Conservation (phyloP, 2,329 filamentous ascomycete species). For the Lachnum nothofagi region DNA sequence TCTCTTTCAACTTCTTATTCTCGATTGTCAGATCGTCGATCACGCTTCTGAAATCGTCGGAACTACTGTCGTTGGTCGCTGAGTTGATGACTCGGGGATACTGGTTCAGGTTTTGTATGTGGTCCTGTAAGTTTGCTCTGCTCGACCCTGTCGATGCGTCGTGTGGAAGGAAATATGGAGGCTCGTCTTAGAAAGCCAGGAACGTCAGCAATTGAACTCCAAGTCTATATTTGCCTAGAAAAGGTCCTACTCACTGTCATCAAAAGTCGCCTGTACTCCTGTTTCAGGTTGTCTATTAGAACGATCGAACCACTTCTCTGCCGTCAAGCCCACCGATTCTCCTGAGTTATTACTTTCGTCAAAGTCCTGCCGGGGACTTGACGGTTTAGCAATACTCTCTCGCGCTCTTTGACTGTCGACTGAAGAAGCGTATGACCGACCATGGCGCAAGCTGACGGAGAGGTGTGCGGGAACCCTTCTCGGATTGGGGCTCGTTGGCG, state of each 20-base stretch:
- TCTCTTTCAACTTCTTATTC: constrained; percentile 72
- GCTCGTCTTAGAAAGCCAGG: constrained; percentile 18
- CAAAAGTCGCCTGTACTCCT: constrained; percentile 7
- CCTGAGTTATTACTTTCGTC: constrained; percentile 19
- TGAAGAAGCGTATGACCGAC: neutral
- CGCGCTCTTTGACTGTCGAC: neutral
- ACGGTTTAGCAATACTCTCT: neutral
- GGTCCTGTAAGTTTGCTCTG: constrained; percentile 1
- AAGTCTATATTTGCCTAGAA: neutral
- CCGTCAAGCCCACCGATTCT: constrained; percentile 12
- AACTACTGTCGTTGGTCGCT: constrained; percentile 30
- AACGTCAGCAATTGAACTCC: constrained; percentile 1
- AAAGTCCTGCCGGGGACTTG: constrained; percentile 7
- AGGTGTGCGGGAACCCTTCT: constrained; percentile 24
- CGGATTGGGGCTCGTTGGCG: constrained; percentile 14
- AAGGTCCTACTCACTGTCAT: constrained; percentile 26
- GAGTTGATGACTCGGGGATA: neutral
- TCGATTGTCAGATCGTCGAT: constrained; percentile 84
- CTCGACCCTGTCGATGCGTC: constrained; percentile 13
- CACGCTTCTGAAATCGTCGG: constrained; percentile 72
- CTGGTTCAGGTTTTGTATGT: neutral
- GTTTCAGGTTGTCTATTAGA: constrained; percentile 22
- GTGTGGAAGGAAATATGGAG: constrained; percentile 25
- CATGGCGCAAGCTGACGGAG: constrained; percentile 22
- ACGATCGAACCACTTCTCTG: constrained; percentile 27